Conservation (phyloP, 306 rosid species). For the Hylodesmum podocarpum region DNA sequence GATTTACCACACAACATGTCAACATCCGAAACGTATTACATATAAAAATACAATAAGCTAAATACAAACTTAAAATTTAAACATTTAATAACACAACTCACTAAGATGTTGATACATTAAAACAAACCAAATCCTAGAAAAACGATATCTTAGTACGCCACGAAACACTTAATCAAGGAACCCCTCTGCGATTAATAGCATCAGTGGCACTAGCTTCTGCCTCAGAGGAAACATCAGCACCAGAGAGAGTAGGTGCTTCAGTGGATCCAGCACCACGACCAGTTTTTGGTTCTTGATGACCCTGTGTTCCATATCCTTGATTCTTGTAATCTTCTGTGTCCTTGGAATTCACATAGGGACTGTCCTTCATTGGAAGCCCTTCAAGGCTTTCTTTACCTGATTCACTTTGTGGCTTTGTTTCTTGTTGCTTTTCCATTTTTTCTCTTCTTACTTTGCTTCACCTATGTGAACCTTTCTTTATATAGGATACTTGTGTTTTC, state of each 20-base stretch:
- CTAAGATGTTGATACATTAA: background rate
- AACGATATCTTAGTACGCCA: background rate
- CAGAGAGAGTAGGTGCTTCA: conserved; percentile 80
- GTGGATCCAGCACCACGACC: conserved; percentile 77
- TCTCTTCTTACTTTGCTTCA: too few relatives aligned
- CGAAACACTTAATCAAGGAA: too few relatives aligned
- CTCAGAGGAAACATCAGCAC: conserved; percentile 38
- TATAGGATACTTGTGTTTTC: background rate
- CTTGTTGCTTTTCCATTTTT: background rate
- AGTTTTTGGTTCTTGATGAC: conserved; percentile 58
- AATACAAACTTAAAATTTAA: background rate
- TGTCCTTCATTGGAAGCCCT: conserved; percentile 61
- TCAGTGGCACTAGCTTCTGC: conserved; percentile 26
- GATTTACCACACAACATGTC: background rate
- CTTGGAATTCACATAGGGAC: conserved; percentile 66
- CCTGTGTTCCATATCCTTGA: conserved; percentile 72
- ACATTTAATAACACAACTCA: background rate
- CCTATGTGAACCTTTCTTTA: background rate
- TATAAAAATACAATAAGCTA: background rate
- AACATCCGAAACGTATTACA: background rate
- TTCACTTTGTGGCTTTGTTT: conserved; percentile 13
- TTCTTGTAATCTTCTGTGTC: conserved; percentile 81
- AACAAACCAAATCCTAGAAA: background rate
- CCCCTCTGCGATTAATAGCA: conserved; percentile 39
- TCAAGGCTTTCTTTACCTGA: conserved; percentile 36